Base-by-base conservation (phyloP, 305 asterid species). In the Plantago lanceolata region DNA sequence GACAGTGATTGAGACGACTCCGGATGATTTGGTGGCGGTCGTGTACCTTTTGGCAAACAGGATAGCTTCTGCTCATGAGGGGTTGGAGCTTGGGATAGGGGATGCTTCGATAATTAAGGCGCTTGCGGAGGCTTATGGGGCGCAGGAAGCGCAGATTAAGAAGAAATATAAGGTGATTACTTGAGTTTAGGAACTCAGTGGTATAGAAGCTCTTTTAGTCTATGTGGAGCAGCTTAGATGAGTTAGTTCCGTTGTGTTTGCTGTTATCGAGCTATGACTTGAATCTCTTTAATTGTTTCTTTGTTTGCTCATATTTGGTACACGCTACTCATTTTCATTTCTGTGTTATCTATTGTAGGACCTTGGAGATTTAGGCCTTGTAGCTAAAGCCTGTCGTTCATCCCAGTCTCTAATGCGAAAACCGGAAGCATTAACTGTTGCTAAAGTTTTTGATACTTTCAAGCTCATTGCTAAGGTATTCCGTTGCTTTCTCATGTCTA, bases 291-390 rank as follows among this genome's bases (percentile, higher is more conserved):
- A 17, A 16, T 29, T 37, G 24, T 4, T 55, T 11, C 48, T 43
- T 19, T 24, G 40, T 14, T 55, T 17, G 31, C 59, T 26, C 43
- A 28, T 55, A 55, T 9, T 19, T 33, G 8, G 40, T 33, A 6
- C 11, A 5, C 9, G 28, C 43, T 60, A 31, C 40, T 72, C 49
- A 59, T 62, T n/a, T 56, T 64, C 19, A 53, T 71, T 68, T 69
- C 17, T 5, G 14, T 48, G 33, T 75, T 53, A 64, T 31, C 24
- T 61, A 33, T 45, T 68, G 43, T 68, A 94, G 99, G 85, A 86
- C 63, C 94, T 84, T 76, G 97, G 97, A 64, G 97, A 90, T 76
- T 80, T 94, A 66, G 97, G 99, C 53, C 96, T 84, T 68, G 96
- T 90, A 49, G 99, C 99, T 60, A 86, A 88, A 82, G 95, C 84